A percentile compares a stretch with the other conserved stretches of the same genome.
These are phyloP conservation scores for Laetiporus sulphureus DNA, from an alignment of 1,284 basidiomycete species.

Conservation along the genomic window DNA sequence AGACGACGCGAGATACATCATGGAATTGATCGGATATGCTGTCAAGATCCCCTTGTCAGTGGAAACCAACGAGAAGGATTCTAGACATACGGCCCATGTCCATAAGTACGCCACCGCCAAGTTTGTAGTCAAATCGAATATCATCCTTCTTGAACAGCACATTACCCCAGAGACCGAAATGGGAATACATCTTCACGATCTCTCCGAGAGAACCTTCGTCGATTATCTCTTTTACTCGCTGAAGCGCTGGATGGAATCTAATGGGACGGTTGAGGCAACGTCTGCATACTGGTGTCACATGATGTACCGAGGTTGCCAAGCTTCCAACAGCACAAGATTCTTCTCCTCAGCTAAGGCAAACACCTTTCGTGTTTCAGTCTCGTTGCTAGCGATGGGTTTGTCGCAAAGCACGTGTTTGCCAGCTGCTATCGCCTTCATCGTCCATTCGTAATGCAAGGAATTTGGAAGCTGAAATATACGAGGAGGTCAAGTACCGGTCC, in stretches of 20 bases:
- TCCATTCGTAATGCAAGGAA: slow-evolving; percentile 71
- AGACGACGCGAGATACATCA: slow-evolving; percentile 34
- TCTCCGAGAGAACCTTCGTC: slow-evolving; percentile 32
- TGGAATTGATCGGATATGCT: slow-evolving; percentile 42
- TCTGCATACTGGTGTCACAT: slow-evolving; percentile 2
- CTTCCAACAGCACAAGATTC: slow-evolving; percentile 29
- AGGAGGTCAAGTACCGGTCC: neutral
- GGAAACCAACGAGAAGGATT: neutral
- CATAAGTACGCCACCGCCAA: slow-evolving; percentile 67
- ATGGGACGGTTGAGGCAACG: neutral
- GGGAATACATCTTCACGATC: slow-evolving; percentile 24
- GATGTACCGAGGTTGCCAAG: slow-evolving; percentile 29
- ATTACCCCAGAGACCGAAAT: slow-evolving; percentile 25
- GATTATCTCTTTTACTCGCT: slow-evolving; percentile 31
- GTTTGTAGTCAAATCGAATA: slow-evolving; percentile 48
- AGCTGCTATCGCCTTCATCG: slow-evolving; percentile 62
- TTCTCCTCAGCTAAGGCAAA: slow-evolving; percentile 28
- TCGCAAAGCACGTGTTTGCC: slow-evolving; percentile 73
- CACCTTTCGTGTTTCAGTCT: slow-evolving; percentile 45
- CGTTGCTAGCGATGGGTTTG: slow-evolving; percentile 57
- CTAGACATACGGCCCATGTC: slow-evolving; percentile 53
- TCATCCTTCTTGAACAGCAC: slow-evolving; percentile 34
- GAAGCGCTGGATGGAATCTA: slow-evolving; percentile 39
- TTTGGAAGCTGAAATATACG: slow-evolving; percentile 47
- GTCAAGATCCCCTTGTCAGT: neutral